These are phyloP conservation scores for Sextonia rubra DNA, from an alignment of 164 flowering plant genomes.

Conservation along the genomic window DNA sequence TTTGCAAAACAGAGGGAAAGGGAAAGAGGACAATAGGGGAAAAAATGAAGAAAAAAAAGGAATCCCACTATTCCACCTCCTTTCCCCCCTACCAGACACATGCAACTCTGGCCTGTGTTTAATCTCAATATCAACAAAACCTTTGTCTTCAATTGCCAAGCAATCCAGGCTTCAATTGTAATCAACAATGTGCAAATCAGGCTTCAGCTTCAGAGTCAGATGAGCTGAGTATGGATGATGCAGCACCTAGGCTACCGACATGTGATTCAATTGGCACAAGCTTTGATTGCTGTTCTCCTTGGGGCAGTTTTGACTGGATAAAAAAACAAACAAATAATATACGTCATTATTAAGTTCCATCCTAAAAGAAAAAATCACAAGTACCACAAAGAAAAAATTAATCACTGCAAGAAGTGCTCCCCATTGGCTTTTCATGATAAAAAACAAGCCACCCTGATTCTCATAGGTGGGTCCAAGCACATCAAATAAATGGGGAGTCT, in stretches of 20 bases:
- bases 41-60: neutral
- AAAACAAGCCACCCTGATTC: too few relatives aligned
- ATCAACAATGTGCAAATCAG: conserved; percentile 17
- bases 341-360: neutral
- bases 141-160: conserved; percentile 11
- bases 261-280: conserved; percentile 19
- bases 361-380: too few relatives aligned
- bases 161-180: conserved; percentile 9
- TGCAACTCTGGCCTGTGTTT: conserved; percentile 16
- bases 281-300: conserved; percentile 30
- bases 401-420: too few relatives aligned
- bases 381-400: too few relatives aligned
- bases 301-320: conserved; percentile 51
- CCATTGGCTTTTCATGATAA: too few relatives aligned
- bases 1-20: conserved; percentile 28
- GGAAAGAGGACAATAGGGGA: neutral
- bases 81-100: conserved; percentile 4
- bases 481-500: too few relatives aligned
- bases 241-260: conserved; percentile 15
- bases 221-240: conserved; percentile 38
- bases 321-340: conserved; percentile 12
- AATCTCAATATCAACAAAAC: conserved; percentile 22
- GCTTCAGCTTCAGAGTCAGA: conserved; percentile 39
- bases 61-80: conserved; percentile 19
- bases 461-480: too few relatives aligned